phyloP scores from a whole-genome alignment of 2,329 filamentous ascomycete species.

The Diaporthe sp. region DNA sequence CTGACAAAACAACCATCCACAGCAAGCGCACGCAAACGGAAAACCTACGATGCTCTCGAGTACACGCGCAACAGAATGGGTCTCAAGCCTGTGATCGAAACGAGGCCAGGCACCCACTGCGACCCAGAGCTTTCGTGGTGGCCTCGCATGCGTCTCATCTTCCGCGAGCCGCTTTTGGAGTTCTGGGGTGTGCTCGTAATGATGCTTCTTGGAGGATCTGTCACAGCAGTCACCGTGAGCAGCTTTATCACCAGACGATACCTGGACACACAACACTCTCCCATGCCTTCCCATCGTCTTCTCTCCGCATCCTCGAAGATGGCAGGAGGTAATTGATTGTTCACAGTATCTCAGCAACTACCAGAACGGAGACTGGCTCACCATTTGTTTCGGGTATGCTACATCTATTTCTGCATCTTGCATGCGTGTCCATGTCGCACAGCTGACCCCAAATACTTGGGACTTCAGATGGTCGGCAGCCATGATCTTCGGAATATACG shows the following conservation, averaged over 20 bases:
- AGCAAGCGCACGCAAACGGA: not conserved
- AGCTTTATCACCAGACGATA: not conserved
- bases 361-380: conserved; percentile 21
- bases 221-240: conserved; percentile 12
- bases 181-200: conserved; percentile 28
- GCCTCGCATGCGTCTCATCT: conserved; percentile 15
- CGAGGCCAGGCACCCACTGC: conserved; percentile 4
- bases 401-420: not conserved
- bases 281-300: not conserved
- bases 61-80: conserved; percentile 10
- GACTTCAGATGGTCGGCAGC: conserved; percentile 19
- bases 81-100: conserved; percentile 5
- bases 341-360: conserved; percentile 23
- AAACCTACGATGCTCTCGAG: conserved; percentile 3
- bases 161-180: conserved; percentile 26
- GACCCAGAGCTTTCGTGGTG: conserved; percentile 7
- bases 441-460: not conserved
- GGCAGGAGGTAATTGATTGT: not conserved
- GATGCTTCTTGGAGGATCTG: conserved; percentile 19
- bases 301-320: not conserved
- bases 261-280: not conserved
- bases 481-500: conserved; percentile 33
- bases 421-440: not conserved
- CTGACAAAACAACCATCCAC: not conserved
- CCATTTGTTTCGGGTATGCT: conserved; percentile 27